Conservation (phyloP, 805 yeast species). For the Teunomyces gatunensis region DNA sequence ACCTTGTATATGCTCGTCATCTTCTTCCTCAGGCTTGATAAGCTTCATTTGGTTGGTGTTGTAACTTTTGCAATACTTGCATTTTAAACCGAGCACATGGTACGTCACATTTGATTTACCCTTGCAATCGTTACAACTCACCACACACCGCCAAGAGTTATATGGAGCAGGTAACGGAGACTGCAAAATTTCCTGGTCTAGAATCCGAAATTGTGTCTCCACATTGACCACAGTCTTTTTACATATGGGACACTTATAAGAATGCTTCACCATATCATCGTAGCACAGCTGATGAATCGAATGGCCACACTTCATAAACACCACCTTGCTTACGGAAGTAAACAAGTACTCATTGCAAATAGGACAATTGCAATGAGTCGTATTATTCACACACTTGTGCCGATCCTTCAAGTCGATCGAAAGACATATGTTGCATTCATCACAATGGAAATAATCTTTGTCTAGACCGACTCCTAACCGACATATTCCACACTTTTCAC, state of each 20-base stretch:
- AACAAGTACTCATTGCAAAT: slow-evolving; percentile 91
- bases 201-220: slow-evolving; percentile 82
- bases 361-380: slow-evolving; percentile 90
- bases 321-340: slow-evolving; percentile 76
- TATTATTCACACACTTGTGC: slow-evolving; percentile 81
- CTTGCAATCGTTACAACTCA: slow-evolving; percentile 83
- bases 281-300: slow-evolving; percentile 86
- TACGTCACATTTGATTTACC: slow-evolving; percentile 73
- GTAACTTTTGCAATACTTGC: slow-evolving; percentile 84
- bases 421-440: slow-evolving; percentile 84
- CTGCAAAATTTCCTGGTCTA: slow-evolving; percentile 76
- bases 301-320: slow-evolving; percentile 93
- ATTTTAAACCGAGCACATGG: slow-evolving; percentile 83
- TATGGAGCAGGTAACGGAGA: slow-evolving; percentile 83
- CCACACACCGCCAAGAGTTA: slow-evolving; percentile 67
- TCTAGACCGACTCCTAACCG: slow-evolving; percentile 85
- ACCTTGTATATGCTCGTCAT: slow-evolving; percentile 22
- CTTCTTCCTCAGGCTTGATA: slow-evolving; percentile 62
- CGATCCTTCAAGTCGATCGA: slow-evolving; percentile 72
- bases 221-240: slow-evolving; percentile 80
- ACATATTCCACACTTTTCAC: slow-evolving; percentile 91
- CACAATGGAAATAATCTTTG: slow-evolving; percentile 88
- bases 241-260: slow-evolving; percentile 90
- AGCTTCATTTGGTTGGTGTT: slow-evolving; percentile 75
- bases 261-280: slow-evolving; percentile 74